Evolutionary conservation across 805 yeast genomes (phyloP).

Genomic region (Candida pseudoglaebosa): DNA sequence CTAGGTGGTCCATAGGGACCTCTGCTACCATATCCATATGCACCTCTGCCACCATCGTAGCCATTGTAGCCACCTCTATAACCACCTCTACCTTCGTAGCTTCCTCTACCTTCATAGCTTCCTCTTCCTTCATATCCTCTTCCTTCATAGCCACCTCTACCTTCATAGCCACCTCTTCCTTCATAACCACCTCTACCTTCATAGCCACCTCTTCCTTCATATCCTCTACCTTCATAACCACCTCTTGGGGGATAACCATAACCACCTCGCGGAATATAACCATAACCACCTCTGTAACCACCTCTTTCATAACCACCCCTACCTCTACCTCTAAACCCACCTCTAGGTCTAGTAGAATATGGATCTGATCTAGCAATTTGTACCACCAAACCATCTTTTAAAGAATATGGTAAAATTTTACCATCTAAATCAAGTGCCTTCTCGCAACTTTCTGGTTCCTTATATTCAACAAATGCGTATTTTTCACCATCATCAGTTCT

Average conservation of each 20-base stretch:
- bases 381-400: slow-evolving; percentile 42
- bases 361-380: slow-evolving; percentile 58
- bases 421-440: slow-evolving; percentile 47
- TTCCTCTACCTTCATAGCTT: slow-evolving; percentile 9
- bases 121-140: slow-evolving; percentile 13
- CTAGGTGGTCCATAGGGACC: slow-evolving; percentile 8
- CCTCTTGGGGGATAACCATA: slow-evolving; percentile 17
- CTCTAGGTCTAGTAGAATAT: slow-evolving; percentile 34
- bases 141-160: slow-evolving; percentile 16
- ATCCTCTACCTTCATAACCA: slow-evolving; percentile 17
- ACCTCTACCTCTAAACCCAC: slow-evolving; percentile 28
- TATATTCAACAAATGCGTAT: slow-evolving; percentile 62
- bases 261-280: slow-evolving; percentile 20
- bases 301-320: slow-evolving; percentile 13
- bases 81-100: slow-evolving; percentile 14
- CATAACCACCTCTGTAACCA: slow-evolving; percentile 24
- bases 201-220: slow-evolving; percentile 10
- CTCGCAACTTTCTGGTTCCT: slow-evolving; percentile 49
- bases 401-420: slow-evolving; percentile 41
- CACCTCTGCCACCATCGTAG: slow-evolving; percentile 12
- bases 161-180: slow-evolving; percentile 8
- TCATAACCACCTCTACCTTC: slow-evolving; percentile 4
- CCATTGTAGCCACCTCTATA: slow-evolving; percentile 19
- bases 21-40: slow-evolving; percentile 10
- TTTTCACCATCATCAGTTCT: slow-evolving; percentile 55